Evolutionary conservation across 2,329 filamentous ascomycete genomes (phyloP).

Genomic region (Botrytis fragariae): DNA sequence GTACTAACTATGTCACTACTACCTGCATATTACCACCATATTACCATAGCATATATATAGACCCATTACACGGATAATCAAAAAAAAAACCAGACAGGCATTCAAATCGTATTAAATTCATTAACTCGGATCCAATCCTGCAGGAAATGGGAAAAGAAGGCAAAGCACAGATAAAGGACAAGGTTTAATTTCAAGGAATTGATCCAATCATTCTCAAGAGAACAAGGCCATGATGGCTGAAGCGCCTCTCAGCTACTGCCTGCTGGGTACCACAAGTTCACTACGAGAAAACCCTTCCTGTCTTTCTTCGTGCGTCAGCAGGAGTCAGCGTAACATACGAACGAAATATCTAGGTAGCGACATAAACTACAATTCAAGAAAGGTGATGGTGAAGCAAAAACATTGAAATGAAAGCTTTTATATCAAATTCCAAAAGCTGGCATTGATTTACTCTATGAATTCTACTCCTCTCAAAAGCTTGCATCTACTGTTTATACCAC

Average conservation of each 20-base stretch:
- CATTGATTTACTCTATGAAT: background rate
- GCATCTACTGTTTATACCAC: background rate
- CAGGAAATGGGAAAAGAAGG: constrained; percentile 4
- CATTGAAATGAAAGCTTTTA: background rate
- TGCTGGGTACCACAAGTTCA: background rate
- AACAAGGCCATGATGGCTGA: background rate
- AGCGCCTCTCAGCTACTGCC: constrained; percentile 6
- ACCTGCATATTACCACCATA: too few relatives aligned
- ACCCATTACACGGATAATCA: background rate
- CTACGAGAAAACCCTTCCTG: constrained; percentile 1
- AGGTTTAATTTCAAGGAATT: background rate
- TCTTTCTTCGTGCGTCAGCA: background rate
- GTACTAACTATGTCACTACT: background rate
- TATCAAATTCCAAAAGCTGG: background rate
- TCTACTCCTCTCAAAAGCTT: background rate
- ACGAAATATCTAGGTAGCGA: background rate
- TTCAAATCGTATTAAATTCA: background rate
- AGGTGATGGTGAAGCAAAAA: background rate
- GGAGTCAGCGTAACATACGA: background rate
- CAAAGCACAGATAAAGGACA: constrained; percentile 1
- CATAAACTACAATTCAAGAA: background rate
- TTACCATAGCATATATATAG: too few relatives aligned
- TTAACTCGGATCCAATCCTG: background rate
- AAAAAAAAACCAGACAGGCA: background rate
- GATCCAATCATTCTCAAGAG: background rate